Percentiles rank a stretch among this genome's conserved stretches.
phyloP scores from a whole-genome alignment of 2,329 filamentous ascomycete genomes.

The Alternaria solani region DNA sequence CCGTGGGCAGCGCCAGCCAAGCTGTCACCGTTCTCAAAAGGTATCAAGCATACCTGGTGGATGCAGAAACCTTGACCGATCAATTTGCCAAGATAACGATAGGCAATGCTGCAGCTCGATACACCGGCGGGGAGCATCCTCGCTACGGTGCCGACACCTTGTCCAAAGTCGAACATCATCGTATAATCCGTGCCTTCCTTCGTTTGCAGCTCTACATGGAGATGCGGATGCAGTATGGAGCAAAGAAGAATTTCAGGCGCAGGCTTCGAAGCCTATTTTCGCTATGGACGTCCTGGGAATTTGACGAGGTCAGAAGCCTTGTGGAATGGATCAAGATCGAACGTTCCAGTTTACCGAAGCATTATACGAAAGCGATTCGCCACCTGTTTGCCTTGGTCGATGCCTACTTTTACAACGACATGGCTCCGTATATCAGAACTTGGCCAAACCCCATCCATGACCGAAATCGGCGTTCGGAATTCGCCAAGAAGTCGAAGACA shows the following conservation, averaged over 20 bases:
- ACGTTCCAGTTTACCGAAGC: not conserved
- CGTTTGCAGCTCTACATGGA: not conserved
- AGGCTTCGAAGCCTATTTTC: slow-evolving; percentile 1
- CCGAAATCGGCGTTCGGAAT: not conserved
- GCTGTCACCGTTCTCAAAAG: not conserved
- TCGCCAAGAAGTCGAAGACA: not conserved
- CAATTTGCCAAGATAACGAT: not conserved
- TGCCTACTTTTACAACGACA: not conserved
- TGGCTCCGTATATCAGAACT: not conserved
- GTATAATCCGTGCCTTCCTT: not conserved
- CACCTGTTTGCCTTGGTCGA: not conserved
- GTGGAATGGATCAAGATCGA: slow-evolving; percentile 10
- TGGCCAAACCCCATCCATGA: not conserved
- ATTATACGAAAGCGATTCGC: not conserved
- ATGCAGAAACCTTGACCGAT: not conserved
- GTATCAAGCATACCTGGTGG: not conserved
- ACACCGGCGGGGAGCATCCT: not conserved
- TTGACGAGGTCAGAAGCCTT: slow-evolving; percentile 7
- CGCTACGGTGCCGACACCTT: not conserved
- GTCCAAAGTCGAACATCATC: slow-evolving; percentile 6
- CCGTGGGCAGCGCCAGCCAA: not conserved
- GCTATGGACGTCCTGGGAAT: slow-evolving; percentile 2
- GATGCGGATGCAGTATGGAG: not conserved
- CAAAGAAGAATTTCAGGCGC: not conserved
- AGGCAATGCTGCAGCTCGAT: not conserved